These are phyloP conservation scores for Rhypophila decipiens DNA, from an alignment of 495 filamentous ascomycete species.

Conservation along the genomic window DNA sequence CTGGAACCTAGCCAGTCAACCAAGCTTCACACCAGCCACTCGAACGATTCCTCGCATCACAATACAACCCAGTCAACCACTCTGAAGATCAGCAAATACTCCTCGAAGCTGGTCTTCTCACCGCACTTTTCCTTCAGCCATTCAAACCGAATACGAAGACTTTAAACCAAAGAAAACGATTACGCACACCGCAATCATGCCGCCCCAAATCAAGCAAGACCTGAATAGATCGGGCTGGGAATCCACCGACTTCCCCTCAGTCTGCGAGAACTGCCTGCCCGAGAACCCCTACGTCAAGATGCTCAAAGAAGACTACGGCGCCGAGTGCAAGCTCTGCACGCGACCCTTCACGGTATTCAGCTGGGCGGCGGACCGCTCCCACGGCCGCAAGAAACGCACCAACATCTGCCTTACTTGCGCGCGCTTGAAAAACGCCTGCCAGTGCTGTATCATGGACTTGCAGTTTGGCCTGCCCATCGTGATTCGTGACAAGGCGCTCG, in stretches of 20 bases:
- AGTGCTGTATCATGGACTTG: slow-evolving; percentile 97
- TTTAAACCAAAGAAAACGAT: background rate
- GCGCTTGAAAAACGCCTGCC: slow-evolving; percentile 93
- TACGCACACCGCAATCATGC: slow-evolving; percentile 28
- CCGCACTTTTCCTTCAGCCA: background rate
- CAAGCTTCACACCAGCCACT: too few species aligned
- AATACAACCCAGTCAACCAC: too few species aligned
- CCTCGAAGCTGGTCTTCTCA: background rate
- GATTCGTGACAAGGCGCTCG: slow-evolving; percentile 92
- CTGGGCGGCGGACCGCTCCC: slow-evolving; percentile 82
- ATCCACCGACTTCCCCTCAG: slow-evolving; percentile 72
- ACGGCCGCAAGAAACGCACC: slow-evolving; percentile 79
- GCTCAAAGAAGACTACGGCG: slow-evolving; percentile 91
- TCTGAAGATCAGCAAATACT: too few species aligned
- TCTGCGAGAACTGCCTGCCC: slow-evolving; percentile 73
- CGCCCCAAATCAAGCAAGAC: slow-evolving; percentile 82
- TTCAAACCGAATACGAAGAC: background rate
- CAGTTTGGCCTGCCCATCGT: slow-evolving; percentile 90
- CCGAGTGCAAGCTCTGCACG: slow-evolving; percentile 80
- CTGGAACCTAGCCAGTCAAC: too few species aligned
- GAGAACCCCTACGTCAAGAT: slow-evolving; percentile 98
- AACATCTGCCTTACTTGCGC: slow-evolving; percentile 94
- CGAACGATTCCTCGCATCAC: too few species aligned
- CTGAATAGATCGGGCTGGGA: slow-evolving; percentile 96
- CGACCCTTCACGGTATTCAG: slow-evolving; percentile 93